Base-by-base conservation (phyloP, 2,329 filamentous ascomycete species). In the Colletotrichum simmondsii region DNA sequence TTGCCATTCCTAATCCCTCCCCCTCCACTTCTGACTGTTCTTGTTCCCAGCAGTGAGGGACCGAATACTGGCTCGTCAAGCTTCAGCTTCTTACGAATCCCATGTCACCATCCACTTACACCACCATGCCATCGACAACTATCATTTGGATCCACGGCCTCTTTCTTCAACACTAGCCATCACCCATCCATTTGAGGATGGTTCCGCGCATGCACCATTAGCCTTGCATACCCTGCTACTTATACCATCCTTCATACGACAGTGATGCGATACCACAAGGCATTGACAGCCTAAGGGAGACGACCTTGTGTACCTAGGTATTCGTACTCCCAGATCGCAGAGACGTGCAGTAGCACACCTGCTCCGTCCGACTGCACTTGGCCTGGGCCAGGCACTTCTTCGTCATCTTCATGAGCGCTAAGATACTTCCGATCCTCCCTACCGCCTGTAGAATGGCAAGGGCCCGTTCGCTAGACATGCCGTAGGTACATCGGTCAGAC, bases 331-430 rank as follows among this genome's bases (percentile, higher is more conserved):
- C 37, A 70, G 46, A 22, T 65, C 19, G n/a, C 42, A 30, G 32
- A 59, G 22, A 58, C 52, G 57, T 58, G 64, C 42, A 64, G 70
- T 53, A 37, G 54, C 49, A 69, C 60, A 26, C 59, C 37, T 64
- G 49, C 66, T 67, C n/a, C 56, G 32, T 37, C 35, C 46, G 54
- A 53, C 71, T 35, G 46, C 19, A 63, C 59, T 60, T 53, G 59
- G 46, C 46, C 59, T 53, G 59, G 63, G 22, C 69, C 65, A 35
- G 49, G 71, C 66, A 71, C 30, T 56, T 70, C 66, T 65, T 70
- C 66, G 32, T 58, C 49, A 54, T 64, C 32, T 49, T 65, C 59
- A 37, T 61, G 46, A 61, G 70, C 60, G 66, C 66, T 72, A 72
- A 70, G 56, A 54, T 32, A 16, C 37, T 37, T 42, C 14, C 37